Base-by-base conservation (phyloP, 805 yeast species). In the Schwanniomyces vanrijiae region DNA sequence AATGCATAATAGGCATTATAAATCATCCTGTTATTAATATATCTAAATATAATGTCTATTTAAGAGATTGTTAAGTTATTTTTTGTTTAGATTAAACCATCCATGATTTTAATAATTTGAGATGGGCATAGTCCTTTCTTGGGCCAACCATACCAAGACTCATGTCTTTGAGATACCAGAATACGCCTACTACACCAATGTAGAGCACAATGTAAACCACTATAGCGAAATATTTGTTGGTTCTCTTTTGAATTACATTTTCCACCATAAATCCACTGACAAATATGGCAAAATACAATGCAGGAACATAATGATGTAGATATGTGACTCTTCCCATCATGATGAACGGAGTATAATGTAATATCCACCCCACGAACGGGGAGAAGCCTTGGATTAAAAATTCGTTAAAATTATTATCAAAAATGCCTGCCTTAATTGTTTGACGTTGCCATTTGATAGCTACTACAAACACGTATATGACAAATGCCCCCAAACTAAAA, bases 71-170 rank as follows among this genome's bases (percentile, higher is more conserved):
- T n/a, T n/a, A n/a, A n/a, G n/a, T n/a, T n/a, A n/a, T n/a, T n/a
- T n/a, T 31, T 31, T 31, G 13, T 26, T 24, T 14, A 9, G 14
- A n/a, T 38, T 24, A 38, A 38, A 48, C 40, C 51, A 48, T 59
- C 70, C 70, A 65, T 11, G 56, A 43, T 4, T 46, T 29, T 41
- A 71, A 60, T 33, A 72, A 47, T 53, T 62, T 64, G 47, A 72
- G 64, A 52, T 70, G 64, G 4, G 40, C 10, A 55, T 52, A 71
- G 40, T 64, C 40, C 31, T 50, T 54, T 21, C 68, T 51, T 4
- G 69, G 55, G 0, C 71, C 73, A 37, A 55, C 59, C 96, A 92
- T 88, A 45, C 98, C 98, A 55, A 86, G 85, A 14, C 89, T 78
- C 41, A 92, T 70, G 49, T 88, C 90, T 43, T 83, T 73, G 60